Evolutionary conservation across 2,329 filamentous ascomycete species (phyloP).

Genomic region (Calonectria fujianensis): DNA sequence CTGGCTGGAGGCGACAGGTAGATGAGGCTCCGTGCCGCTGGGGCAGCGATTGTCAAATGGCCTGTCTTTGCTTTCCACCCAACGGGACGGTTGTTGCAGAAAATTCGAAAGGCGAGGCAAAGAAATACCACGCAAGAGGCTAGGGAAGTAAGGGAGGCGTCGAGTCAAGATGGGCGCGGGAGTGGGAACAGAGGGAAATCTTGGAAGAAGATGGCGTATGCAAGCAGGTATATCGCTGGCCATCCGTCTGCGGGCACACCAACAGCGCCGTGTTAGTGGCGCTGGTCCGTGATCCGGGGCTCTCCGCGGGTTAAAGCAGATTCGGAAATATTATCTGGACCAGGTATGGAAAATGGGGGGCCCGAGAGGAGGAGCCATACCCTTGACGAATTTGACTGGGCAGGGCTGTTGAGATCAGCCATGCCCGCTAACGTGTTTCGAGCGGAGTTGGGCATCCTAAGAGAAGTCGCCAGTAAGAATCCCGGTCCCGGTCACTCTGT

Average conservation of each 20-base stretch:
- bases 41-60: constrained; percentile 26
- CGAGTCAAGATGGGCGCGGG: constrained; percentile 52
- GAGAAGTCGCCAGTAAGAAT: constrained; percentile 54
- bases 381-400: constrained; percentile 61
- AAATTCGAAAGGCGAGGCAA: constrained; percentile 48
- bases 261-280: constrained; percentile 59
- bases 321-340: constrained; percentile 71
- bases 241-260: constrained; percentile 58
- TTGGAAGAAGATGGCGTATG: constrained; percentile 53
- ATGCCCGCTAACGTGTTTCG: constrained; percentile 65
- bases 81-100: constrained; percentile 42
- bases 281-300: constrained; percentile 64
- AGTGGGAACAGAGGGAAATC: constrained; percentile 54
- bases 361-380: constrained; percentile 59
- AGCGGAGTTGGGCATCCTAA: constrained; percentile 61
- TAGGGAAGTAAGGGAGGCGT: constrained; percentile 54
- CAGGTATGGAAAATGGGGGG: constrained; percentile 62
- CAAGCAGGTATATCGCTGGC: constrained; percentile 59
- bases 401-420: constrained; percentile 64
- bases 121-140: constrained; percentile 53
- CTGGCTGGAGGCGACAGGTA: constrained; percentile 4
- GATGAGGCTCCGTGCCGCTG: constrained; percentile 23
- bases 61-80: constrained; percentile 35
- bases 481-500: constrained; percentile 51
- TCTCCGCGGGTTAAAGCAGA: constrained; percentile 68